Percentiles rank a stretch among this genome's conserved stretches.
Evolutionary conservation across 1,284 basidiomycete genomes (phyloP).

Genomic region (Sparassis latifolia): DNA sequence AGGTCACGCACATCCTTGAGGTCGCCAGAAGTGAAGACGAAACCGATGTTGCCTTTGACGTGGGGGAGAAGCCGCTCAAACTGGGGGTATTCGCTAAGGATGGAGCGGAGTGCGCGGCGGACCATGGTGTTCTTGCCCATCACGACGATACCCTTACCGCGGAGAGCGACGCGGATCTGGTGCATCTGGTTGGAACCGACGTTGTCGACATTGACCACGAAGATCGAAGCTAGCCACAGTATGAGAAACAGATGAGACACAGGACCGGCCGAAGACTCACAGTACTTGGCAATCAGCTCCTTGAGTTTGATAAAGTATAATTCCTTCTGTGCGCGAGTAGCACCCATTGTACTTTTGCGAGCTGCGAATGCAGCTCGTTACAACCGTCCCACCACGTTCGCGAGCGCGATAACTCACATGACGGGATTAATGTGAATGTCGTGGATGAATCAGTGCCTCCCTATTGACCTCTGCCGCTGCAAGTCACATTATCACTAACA

Average conservation of each 20-base stretch:
- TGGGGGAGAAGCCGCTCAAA: conserved; percentile 95
- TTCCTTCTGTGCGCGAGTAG: conserved; percentile 85
- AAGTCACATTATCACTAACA: conserved; percentile 4
- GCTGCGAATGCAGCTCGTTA: background rate
- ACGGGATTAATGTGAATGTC: conserved; percentile 6
- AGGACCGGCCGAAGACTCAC: conserved; percentile 41
- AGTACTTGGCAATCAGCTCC: conserved; percentile 87
- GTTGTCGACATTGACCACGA: conserved; percentile 99
- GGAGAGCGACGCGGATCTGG: conserved; percentile 95
- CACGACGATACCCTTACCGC: conserved; percentile 93
- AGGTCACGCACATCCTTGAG: conserved; percentile 92
- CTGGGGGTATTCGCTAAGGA: conserved; percentile 86
- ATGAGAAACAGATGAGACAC: background rate
- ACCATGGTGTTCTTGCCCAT: conserved; percentile 99
- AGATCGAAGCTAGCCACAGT: conserved; percentile 76
- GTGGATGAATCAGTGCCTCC: conserved; percentile 55
- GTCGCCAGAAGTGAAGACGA: conserved; percentile 94
- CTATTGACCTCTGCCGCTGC: conserved; percentile 68
- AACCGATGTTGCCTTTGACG: conserved; percentile 97
- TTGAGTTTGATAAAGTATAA: conserved; percentile 93
- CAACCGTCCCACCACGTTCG: conserved; percentile 2
- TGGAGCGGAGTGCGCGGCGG: conserved; percentile 90
- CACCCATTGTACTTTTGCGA: conserved; percentile 71
- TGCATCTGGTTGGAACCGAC: conserved; percentile 99
- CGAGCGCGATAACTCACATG: conserved; percentile 12